A percentile compares a stretch with the other conserved stretches of the same genome.
phyloP scores from a whole-genome alignment of 1,284 basidiomycete species.

The Cryptococcus wingfieldii region DNA sequence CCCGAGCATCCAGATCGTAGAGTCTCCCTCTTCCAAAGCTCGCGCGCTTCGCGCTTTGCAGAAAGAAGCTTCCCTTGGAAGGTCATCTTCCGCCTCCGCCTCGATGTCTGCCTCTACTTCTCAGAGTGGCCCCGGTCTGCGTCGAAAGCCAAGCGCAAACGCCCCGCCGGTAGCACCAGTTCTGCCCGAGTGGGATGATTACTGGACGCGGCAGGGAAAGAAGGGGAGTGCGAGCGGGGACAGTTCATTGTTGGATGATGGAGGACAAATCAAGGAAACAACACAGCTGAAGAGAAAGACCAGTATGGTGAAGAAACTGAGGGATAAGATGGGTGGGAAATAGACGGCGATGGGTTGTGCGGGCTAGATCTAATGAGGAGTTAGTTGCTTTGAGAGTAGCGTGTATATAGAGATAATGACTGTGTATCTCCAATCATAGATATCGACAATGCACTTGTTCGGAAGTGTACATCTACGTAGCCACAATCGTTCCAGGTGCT shows the following conservation, averaged over 20 bases:
- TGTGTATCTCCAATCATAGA: background rate
- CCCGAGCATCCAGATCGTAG: slow-evolving; percentile 14
- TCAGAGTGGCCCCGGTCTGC: background rate
- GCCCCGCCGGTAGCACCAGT: slow-evolving; percentile 45
- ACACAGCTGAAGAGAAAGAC: slow-evolving; percentile 42
- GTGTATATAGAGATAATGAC: too few species aligned
- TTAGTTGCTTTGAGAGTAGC: background rate
- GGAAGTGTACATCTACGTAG: background rate
- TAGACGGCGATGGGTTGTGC: too few species aligned
- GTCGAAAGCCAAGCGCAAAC: slow-evolving; percentile 1
- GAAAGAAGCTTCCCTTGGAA: slow-evolving; percentile 9
- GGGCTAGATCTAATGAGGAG: background rate
- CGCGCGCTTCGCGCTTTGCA: slow-evolving; percentile 20
- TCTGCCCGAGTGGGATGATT: slow-evolving; percentile 46
- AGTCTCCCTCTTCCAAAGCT: slow-evolving; percentile 30
- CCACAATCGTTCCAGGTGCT: too few species aligned
- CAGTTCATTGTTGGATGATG: background rate
- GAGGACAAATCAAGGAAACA: slow-evolving; percentile 4
- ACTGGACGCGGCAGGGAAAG: slow-evolving; percentile 5
- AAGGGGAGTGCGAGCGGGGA: slow-evolving; percentile 3
- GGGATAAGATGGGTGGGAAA: slow-evolving; percentile 28
- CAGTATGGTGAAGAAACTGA: slow-evolving; percentile 46
- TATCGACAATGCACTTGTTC: background rate
- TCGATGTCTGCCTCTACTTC: background rate
- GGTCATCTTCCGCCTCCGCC: background rate